Conservation (phyloP, 2,329 filamentous ascomycete species). For the Penicillium aurantiogriseum region DNA sequence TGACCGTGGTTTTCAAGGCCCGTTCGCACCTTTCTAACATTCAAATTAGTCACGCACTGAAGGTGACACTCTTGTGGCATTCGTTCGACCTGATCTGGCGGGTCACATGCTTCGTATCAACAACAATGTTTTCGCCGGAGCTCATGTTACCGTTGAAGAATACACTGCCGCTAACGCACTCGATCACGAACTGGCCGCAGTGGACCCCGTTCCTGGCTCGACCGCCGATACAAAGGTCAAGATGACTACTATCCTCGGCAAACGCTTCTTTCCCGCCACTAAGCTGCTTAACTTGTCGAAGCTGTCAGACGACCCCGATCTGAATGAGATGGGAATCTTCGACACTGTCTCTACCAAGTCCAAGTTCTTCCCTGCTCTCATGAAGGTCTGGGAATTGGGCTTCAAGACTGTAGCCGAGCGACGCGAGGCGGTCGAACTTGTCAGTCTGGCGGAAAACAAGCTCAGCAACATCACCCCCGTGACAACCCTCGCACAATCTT, state of each 20-base stretch:
- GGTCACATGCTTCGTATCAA: conserved; percentile 67
- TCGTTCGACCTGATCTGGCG: conserved; percentile 63
- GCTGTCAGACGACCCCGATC: conserved; percentile 68
- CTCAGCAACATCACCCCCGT: conserved; percentile 71
- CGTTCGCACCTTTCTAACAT: conserved; percentile 64
- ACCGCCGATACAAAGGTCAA: conserved; percentile 63
- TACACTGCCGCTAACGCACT: conserved; percentile 36
- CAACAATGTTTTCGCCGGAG: conserved; percentile 66
- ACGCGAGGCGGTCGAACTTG: conserved; percentile 73
- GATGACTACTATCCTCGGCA: conserved; percentile 68
- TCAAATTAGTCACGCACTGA: conserved; percentile 64
- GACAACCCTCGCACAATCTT: conserved; percentile 70
- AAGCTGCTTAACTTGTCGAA: conserved; percentile 84
- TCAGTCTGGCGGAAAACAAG: conserved; percentile 78
- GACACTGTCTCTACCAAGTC: conserved; percentile 66
- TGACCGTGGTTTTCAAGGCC: conserved; percentile 44
- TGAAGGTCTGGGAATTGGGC: conserved; percentile 76
- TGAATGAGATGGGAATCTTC: conserved; percentile 75
- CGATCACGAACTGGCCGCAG: conserved; percentile 26
- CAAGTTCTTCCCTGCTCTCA: conserved; percentile 89
- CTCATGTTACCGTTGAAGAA: conserved; percentile 56
- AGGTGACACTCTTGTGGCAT: conserved; percentile 68
- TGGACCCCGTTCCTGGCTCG: conserved; percentile 43
- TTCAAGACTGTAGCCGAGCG: conserved; percentile 73
- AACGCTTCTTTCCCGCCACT: conserved; percentile 67